Conservation (phyloP, 108 stramenopile genomes). For the Fragilariopsis cylindrus region DNA sequence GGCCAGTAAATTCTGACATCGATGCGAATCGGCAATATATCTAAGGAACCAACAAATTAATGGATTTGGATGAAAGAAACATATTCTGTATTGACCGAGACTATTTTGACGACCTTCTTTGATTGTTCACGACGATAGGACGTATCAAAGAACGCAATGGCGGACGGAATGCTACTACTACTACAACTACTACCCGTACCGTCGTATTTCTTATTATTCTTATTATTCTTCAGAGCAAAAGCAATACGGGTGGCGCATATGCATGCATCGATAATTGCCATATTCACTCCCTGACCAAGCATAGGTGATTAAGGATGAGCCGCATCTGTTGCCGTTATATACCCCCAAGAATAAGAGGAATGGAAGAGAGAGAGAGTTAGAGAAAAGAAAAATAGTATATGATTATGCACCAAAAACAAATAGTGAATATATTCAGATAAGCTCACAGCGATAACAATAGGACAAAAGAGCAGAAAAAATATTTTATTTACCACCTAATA, state of each 20-base stretch:
- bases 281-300: conserved; percentile 30
- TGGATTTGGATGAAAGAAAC: neutral
- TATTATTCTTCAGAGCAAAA: neutral
- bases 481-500: too few species aligned
- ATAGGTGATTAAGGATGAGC: conserved; percentile 29
- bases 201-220: neutral
- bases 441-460: conserved; percentile 15
- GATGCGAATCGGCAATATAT: neutral
- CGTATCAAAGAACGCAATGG: neutral
- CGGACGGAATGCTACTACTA: too few species aligned
- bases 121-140: neutral
- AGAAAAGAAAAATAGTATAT: too few species aligned
- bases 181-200: neutral
- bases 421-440: conserved; percentile 22
- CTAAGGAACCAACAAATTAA: neutral
- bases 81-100: neutral
- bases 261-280: conserved; percentile 22
- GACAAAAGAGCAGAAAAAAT: neutral
- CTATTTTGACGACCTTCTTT: neutral
- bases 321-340: neutral
- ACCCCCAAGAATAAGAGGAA: conserved; percentile 20
- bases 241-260: neutral
- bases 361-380: conserved; percentile 5
- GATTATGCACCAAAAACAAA: too few species aligned
- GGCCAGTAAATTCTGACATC: neutral